Conservation (phyloP, 1,284 basidiomycete species). For the Papiliotrema nemorosa region DNA sequence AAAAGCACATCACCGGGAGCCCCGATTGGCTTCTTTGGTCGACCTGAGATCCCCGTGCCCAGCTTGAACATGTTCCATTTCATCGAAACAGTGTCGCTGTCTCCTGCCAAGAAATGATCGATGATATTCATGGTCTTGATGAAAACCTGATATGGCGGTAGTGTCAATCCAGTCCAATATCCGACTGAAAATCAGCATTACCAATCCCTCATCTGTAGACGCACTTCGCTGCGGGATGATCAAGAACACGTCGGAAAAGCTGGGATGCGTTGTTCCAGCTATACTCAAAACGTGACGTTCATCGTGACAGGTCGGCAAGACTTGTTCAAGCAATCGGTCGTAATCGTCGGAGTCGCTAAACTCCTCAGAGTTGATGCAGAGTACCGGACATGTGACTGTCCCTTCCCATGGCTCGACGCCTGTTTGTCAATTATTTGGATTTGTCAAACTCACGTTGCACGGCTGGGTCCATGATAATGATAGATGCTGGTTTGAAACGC, state of each 20-base stretch:
- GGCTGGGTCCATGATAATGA: conserved; percentile 25
- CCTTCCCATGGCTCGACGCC: conserved; percentile 41
- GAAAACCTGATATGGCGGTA: conserved; percentile 3
- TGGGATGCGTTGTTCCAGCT: conserved; percentile 33
- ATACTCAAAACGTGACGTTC: conserved; percentile 28
- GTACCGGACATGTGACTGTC: conserved; percentile 44
- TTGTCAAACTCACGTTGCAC: conserved; percentile 13
- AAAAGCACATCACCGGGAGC: conserved; percentile 1
- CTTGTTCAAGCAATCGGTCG: conserved; percentile 16
- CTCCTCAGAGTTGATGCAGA: conserved; percentile 51
- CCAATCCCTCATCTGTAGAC: background rate
- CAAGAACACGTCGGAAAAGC: conserved; percentile 37
- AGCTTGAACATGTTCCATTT: conserved; percentile 3
- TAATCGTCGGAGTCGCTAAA: conserved; percentile 45
- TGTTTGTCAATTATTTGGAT: background rate
- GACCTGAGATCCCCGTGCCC: background rate
- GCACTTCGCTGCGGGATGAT: conserved; percentile 18
- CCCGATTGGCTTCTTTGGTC: conserved; percentile 3
- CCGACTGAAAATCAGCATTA: background rate
- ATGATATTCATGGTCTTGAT: conserved; percentile 2
- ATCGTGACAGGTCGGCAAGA: conserved; percentile 9
- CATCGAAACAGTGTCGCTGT: background rate
- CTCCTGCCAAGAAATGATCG: conserved; percentile 1
- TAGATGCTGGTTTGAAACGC: conserved; percentile 12
- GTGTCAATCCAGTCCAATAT: background rate